Evolutionary conservation across 257 asterid genomes (phyloP).

Genomic region (Haberlea rhodopensis): DNA sequence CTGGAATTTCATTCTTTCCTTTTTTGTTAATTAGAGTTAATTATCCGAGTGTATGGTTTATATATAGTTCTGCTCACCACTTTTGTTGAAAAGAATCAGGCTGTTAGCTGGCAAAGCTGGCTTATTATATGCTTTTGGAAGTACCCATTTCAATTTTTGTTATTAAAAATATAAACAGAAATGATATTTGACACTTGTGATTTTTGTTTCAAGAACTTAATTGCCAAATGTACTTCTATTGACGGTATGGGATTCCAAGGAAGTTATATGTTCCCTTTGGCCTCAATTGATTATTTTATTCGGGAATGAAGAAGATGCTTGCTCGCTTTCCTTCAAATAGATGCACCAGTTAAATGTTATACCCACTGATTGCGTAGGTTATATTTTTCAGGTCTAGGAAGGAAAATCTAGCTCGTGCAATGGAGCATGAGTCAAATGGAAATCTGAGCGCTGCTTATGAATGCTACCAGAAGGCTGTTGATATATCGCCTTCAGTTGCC

Average conservation of each 20-base stretch:
- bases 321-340: constrained; percentile 1
- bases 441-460: constrained; percentile 83
- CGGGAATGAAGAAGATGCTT: constrained; percentile 13
- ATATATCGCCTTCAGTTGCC: constrained; percentile 92
- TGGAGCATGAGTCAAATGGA: constrained; percentile 92
- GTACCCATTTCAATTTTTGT: constrained; percentile 1
- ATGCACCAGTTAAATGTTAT: constrained; percentile 5
- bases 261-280: background rate
- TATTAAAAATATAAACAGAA: constrained; percentile 5
- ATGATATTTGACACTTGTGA: constrained; percentile 4
- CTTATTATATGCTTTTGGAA: background rate
- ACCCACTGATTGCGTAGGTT: constrained; percentile 16
- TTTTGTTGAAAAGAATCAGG: background rate
- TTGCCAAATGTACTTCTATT: background rate
- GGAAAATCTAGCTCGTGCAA: constrained; percentile 85
- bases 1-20: background rate
- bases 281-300: constrained; percentile 5
- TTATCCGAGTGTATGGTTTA: background rate
- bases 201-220: background rate
- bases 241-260: constrained; percentile 10
- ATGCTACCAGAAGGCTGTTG: constrained; percentile 96
- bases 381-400: constrained; percentile 62
- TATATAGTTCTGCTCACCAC: background rate
- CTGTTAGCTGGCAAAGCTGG: constrained; percentile 1
- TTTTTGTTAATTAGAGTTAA: background rate